These are phyloP conservation scores for Boletus fagicola DNA, from an alignment of 768 basidiomycete species.

Conservation along the genomic window DNA sequence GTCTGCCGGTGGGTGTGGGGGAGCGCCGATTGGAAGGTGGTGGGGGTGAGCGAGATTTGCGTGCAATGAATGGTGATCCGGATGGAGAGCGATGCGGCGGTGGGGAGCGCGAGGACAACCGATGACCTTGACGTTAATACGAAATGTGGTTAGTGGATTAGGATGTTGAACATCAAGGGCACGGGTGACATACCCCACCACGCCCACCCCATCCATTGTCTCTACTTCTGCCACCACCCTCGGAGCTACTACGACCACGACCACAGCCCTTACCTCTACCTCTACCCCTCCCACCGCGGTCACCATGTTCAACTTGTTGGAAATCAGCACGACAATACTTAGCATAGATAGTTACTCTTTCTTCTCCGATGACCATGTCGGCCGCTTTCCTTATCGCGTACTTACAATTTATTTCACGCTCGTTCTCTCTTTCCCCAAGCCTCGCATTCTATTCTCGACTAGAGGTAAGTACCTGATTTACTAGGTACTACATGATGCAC, in stretches of 20 bases:
- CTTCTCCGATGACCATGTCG: too few relatives aligned
- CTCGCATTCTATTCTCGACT: too few relatives aligned
- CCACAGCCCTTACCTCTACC: slow-evolving; percentile 54
- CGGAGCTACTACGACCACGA: slow-evolving; percentile 46
- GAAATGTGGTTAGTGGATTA: slow-evolving; percentile 6
- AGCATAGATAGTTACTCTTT: too few relatives aligned
- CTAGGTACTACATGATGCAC: too few relatives aligned
- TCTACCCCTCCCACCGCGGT: slow-evolving; percentile 43
- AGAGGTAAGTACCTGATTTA: too few relatives aligned
- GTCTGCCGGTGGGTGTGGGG: slow-evolving; percentile 35
- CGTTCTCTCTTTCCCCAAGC: too few relatives aligned
- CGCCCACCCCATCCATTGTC: slow-evolving; percentile 66
- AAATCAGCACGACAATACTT: too few relatives aligned
- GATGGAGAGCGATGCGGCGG: too few relatives aligned
- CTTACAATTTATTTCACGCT: too few relatives aligned
- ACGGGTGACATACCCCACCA: slow-evolving; percentile 13
- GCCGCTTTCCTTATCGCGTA: too few relatives aligned
- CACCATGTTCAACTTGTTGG: slow-evolving; percentile 23
- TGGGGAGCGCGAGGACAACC: slow-evolving; percentile 35
- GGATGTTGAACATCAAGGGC: background rate
- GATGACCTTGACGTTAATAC: slow-evolving; percentile 43
- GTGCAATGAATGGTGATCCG: slow-evolving; percentile 26
- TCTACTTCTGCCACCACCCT: slow-evolving; percentile 46
- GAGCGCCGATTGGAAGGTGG: slow-evolving; percentile 37
- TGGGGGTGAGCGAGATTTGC: slow-evolving; percentile 39